Conservation (phyloP, 1,139 yeast species). For the Hemisphaericaspora xylanilytica region DNA sequence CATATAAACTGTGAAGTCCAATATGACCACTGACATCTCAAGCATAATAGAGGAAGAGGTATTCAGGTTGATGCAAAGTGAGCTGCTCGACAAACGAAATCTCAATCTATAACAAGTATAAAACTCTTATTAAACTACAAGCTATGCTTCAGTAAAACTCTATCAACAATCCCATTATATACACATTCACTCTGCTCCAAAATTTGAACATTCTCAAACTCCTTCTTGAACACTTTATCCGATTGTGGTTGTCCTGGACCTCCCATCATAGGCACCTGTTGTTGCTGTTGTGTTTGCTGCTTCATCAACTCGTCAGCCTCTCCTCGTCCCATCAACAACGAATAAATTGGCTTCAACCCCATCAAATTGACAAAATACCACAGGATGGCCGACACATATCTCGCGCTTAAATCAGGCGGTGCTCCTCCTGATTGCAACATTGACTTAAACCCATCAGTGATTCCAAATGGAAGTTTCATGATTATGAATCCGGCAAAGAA, state of each 20-base stretch:
- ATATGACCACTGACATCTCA: no score
- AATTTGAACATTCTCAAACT: slow-evolving; percentile 76
- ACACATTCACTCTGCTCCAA: slow-evolving; percentile 48
- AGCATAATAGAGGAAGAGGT: no score
- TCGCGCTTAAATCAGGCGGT: slow-evolving; percentile 80
- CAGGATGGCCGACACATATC: slow-evolving; percentile 96
- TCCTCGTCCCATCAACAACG: slow-evolving; percentile 57
- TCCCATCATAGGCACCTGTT: slow-evolving; percentile 39
- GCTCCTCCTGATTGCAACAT: slow-evolving; percentile 89
- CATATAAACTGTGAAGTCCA: no score
- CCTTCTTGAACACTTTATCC: slow-evolving; percentile 60
- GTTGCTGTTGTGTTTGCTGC: slow-evolving; percentile 47
- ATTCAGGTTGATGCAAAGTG: no score
- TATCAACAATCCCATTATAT: slow-evolving; percentile 61
- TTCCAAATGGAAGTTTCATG: slow-evolving; percentile 58
- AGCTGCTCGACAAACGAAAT: no score
- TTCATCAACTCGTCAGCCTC: slow-evolving; percentile 50
- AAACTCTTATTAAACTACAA: background rate
- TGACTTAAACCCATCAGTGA: slow-evolving; percentile 83
- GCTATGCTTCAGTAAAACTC: slow-evolving; percentile 43
- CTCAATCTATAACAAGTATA: no score
- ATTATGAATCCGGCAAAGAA: slow-evolving; percentile 91
- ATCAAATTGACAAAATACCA: slow-evolving; percentile 92
- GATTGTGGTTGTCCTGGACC: slow-evolving; percentile 61
- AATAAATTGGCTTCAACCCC: slow-evolving; percentile 80